These are phyloP conservation scores for Neurospora pannonica DNA, from an alignment of 495 filamentous ascomycete genomes.

Conservation along the genomic window DNA sequence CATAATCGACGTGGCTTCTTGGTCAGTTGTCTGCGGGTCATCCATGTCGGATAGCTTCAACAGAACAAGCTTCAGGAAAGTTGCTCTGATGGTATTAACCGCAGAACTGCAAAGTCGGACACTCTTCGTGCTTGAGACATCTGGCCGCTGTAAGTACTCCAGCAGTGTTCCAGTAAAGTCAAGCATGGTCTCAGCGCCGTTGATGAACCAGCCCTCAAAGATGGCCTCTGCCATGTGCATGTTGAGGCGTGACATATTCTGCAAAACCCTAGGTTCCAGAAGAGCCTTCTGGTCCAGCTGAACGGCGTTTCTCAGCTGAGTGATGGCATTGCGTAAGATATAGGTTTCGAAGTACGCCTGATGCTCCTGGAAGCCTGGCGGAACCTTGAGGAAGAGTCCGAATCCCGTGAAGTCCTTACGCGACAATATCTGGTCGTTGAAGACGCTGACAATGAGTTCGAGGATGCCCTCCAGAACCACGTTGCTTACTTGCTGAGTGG, in stretches of 20 bases:
- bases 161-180: constrained; percentile 79
- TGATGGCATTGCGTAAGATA: constrained; percentile 64
- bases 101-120: constrained; percentile 82
- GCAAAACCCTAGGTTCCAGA: constrained; percentile 73
- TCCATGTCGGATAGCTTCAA: constrained; percentile 78
- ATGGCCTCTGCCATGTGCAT: constrained; percentile 77
- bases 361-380: constrained; percentile 85
- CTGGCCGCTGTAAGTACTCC: constrained; percentile 81
- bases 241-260: constrained; percentile 72
- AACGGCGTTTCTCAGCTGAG: constrained; percentile 57
- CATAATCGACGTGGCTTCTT: constrained; percentile 57
- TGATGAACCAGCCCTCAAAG: constrained; percentile 92
- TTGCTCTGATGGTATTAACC: constrained; percentile 59
- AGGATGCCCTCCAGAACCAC: constrained; percentile 64
- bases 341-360: constrained; percentile 94
- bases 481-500: constrained; percentile 48
- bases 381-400: constrained; percentile 78
- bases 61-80: constrained; percentile 66
- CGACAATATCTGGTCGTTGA: constrained; percentile 69
- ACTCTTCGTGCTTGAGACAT: constrained; percentile 67
- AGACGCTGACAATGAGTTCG: constrained; percentile 65
- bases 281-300: constrained; percentile 61
- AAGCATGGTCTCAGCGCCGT: constrained; percentile 70
- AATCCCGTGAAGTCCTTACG: constrained; percentile 89
- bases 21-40: constrained; percentile 44